Evolutionary conservation across 352 stramenopile species (phyloP).

Genomic region (Phytophthora multivora): DNA sequence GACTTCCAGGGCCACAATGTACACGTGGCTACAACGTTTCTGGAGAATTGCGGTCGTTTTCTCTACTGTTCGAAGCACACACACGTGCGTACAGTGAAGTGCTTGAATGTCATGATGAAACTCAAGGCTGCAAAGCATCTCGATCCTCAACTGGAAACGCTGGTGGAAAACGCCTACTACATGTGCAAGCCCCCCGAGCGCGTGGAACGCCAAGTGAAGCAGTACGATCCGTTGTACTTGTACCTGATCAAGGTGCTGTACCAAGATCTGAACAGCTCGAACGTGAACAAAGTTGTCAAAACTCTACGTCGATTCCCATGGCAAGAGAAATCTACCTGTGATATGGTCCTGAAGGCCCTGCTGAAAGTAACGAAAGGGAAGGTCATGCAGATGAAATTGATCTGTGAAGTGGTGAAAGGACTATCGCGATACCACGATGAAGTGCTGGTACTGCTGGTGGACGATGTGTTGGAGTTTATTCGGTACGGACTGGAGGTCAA

Average conservation of each 20-base stretch:
- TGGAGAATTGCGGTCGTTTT: constrained; percentile 97
- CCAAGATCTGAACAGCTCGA: constrained; percentile 77
- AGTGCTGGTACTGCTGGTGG: constrained; percentile 90
- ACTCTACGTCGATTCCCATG: constrained; percentile 94
- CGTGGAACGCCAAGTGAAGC: constrained; percentile 73
- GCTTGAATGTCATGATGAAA: constrained; percentile 96
- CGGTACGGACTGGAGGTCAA: constrained; percentile 90
- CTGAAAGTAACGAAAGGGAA: constrained; percentile 93
- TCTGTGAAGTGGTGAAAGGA: constrained; percentile 90
- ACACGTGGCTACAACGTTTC: constrained; percentile 94
- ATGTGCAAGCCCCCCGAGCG: constrained; percentile 91
- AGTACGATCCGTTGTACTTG: constrained; percentile 92
- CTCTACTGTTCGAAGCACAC: constrained; percentile 96
- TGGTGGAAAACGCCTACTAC: constrained; percentile 94
- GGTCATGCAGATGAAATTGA: constrained; percentile 86
- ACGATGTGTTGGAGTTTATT: constrained; percentile 94
- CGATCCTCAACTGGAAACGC: constrained; percentile 83
- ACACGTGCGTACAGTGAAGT: constrained; percentile 85
- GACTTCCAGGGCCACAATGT: constrained; percentile 97
- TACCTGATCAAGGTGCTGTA: constrained; percentile 91
- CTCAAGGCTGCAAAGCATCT: constrained; percentile 95
- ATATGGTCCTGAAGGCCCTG: constrained; percentile 90
- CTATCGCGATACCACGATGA: constrained; percentile 90
- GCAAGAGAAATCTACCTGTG: constrained; percentile 62
- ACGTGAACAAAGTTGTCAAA: constrained; percentile 92